Base-by-base conservation (phyloP, 2,329 filamentous ascomycete genomes). In the Corynespora cassiicola region DNA sequence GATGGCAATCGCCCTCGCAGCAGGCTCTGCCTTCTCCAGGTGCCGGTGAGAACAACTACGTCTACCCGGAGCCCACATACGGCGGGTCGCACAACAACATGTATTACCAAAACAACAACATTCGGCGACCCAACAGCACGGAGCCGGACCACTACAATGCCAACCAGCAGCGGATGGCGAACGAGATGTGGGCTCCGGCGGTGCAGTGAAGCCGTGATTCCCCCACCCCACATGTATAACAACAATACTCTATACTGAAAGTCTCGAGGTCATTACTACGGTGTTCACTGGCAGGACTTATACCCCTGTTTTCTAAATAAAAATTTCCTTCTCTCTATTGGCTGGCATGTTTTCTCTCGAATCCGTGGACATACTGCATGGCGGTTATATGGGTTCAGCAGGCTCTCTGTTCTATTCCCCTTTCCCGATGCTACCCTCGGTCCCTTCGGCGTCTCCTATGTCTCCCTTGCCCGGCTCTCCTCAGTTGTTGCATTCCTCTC, bases 1-100 rank as follows among this genome's bases (percentile, higher is more conserved):
- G 88, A 37, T 96, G 92, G 91, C 87, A 90, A 52, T 95, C 90
- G 4, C 90, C 90, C 4, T 82, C 85, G 2, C 87, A 91, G 52
- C 81, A 83, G 49, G 79, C 80, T 20, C 83, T 90, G 51, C 83
- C 86, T 7, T 86, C 87, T 7, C 87, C 90, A 28, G 81, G 79
- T 28, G 82, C 80, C 32, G 77, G 76, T 47, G 91, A 90, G 50
- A 64, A 56, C 28, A 84, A 88, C 46, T 96, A 95, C 62, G 83
- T 86, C 6, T 95, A 96, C 54, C 87, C 89, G 0, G 90, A 95
- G 54, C 81, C 82, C 4, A 75, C 74, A 17, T 86, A 85, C 45
- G 78, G 79, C 22, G 78, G 81, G 32, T 77, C 78, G 24, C 76
- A 76, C 21, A 77, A 79, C 26, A 78, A 84, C 63, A 79, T 78